phyloP scores from a whole-genome alignment of 2,329 filamentous ascomycete species.

The Colletotrichum liaoningense region DNA sequence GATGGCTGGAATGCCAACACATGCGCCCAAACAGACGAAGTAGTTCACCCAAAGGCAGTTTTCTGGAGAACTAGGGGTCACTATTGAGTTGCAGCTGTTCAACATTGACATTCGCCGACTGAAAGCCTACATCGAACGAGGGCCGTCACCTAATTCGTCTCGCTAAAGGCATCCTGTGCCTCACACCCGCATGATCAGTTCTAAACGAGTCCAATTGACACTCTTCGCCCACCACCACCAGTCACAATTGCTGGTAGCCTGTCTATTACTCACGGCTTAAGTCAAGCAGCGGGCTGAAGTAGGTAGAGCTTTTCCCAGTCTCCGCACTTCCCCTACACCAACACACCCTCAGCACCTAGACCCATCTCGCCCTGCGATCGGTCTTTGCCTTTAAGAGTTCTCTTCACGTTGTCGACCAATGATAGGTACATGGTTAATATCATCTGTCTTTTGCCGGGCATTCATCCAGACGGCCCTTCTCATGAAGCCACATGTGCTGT shows the following conservation, averaged over 20 bases:
- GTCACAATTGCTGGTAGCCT: conserved; percentile 3
- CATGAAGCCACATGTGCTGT: conserved; percentile 34
- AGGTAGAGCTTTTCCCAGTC: conserved; percentile 1
- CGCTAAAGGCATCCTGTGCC: conserved; percentile 15
- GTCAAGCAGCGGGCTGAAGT: background rate
- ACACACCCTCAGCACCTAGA: background rate
- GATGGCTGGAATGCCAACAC: background rate
- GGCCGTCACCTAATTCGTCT: background rate
- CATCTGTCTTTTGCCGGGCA: conserved; percentile 40
- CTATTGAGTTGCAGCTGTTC: background rate
- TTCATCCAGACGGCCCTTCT: conserved; percentile 38
- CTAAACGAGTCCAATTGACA: conserved; percentile 8
- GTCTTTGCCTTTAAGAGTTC: conserved; percentile 4
- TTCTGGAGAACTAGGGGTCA: background rate
- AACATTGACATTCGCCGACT: background rate
- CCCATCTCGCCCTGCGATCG: conserved; percentile 10
- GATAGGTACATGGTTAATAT: conserved; percentile 40
- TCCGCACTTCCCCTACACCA: conserved; percentile 6
- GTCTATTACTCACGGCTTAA: background rate
- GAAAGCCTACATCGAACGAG: background rate
- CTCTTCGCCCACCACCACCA: conserved; percentile 23
- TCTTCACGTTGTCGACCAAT: conserved; percentile 11
- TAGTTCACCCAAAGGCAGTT: background rate
- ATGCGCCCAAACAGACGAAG: background rate
- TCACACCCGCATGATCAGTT: conserved; percentile 23